Evolutionary conservation across 164 flowering plant species (phyloP).

Genomic region (Warburgia ugandensis): DNA sequence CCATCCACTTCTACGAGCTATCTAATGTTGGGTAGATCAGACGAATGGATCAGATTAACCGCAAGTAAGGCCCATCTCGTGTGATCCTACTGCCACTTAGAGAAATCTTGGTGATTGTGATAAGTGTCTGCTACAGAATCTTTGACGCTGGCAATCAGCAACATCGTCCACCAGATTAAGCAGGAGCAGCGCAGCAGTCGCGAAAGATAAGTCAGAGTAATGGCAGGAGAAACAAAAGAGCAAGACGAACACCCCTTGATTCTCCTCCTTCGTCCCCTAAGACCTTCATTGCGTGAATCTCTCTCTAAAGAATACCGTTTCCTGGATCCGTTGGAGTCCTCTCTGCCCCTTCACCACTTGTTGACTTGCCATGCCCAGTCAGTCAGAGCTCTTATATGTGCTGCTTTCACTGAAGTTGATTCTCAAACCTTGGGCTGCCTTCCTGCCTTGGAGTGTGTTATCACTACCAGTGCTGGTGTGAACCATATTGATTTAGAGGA

Average conservation of each 20-base stretch:
- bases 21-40: no score
- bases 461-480: slow-evolving; percentile 31
- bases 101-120: no score
- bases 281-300: background rate
- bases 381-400: slow-evolving; percentile 22
- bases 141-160: no score
- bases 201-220: no score
- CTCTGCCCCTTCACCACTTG: slow-evolving; percentile 24
- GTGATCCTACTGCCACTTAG: no score
- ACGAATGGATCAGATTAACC: no score
- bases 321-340: slow-evolving; percentile 29
- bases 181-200: no score
- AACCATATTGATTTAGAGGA: slow-evolving; percentile 41
- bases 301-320: slow-evolving; percentile 15
- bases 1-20: no score
- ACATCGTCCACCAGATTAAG: no score
- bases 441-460: slow-evolving; percentile 29
- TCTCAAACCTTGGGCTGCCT: slow-evolving; percentile 27
- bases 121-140: no score
- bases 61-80: no score
- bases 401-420: slow-evolving; percentile 11
- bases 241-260: background rate
- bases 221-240: no score
- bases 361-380: slow-evolving; percentile 19
- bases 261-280: slow-evolving; percentile 1